These are phyloP conservation scores for Arachis stenosperma DNA, from an alignment of 306 rosid species.

Conservation along the genomic window DNA sequence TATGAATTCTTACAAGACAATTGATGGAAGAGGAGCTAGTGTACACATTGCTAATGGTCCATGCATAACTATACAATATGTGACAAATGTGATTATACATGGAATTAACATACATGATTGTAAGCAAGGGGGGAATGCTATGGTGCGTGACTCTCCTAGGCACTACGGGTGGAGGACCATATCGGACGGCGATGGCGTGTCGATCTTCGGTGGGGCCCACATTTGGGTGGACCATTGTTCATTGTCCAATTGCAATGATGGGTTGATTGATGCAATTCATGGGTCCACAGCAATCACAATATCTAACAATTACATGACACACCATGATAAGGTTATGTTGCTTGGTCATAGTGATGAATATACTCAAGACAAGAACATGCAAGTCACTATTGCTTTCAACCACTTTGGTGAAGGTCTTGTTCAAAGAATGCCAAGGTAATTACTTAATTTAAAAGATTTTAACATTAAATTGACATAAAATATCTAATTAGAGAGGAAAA, in stretches of 20 bases:
- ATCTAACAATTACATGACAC: slow-evolving; percentile 92
- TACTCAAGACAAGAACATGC: slow-evolving; percentile 85
- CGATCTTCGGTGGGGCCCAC: slow-evolving; percentile 89
- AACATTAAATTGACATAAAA: too few species aligned
- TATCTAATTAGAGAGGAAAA: too few species aligned
- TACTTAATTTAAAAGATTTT: too few species aligned
- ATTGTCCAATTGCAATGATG: slow-evolving; percentile 75
- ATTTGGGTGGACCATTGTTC: slow-evolving; percentile 95
- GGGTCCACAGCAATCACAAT: slow-evolving; percentile 85
- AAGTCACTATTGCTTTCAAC: slow-evolving; percentile 90
- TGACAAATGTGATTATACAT: slow-evolving; percentile 82
- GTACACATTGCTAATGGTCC: slow-evolving; percentile 97
- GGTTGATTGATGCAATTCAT: slow-evolving; percentile 83
- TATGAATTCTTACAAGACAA: slow-evolving; percentile 91
- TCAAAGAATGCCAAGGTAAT: slow-evolving; percentile 97
- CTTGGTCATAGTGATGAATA: slow-evolving; percentile 90
- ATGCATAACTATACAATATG: slow-evolving; percentile 87
- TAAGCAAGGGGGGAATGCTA: slow-evolving; percentile 85
- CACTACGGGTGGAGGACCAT: slow-evolving; percentile 90
- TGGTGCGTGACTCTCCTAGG: slow-evolving; percentile 78
- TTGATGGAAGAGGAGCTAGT: slow-evolving; percentile 88
- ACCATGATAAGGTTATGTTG: slow-evolving; percentile 95
- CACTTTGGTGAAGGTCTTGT: slow-evolving; percentile 98
- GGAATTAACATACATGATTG: slow-evolving; percentile 87
- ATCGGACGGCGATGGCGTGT: slow-evolving; percentile 96